A percentile compares a stretch with the other conserved stretches of the same genome.
phyloP scores from a whole-genome alignment of 2,329 filamentous ascomycete genomes.

The Aspergillus eucalypticola region DNA sequence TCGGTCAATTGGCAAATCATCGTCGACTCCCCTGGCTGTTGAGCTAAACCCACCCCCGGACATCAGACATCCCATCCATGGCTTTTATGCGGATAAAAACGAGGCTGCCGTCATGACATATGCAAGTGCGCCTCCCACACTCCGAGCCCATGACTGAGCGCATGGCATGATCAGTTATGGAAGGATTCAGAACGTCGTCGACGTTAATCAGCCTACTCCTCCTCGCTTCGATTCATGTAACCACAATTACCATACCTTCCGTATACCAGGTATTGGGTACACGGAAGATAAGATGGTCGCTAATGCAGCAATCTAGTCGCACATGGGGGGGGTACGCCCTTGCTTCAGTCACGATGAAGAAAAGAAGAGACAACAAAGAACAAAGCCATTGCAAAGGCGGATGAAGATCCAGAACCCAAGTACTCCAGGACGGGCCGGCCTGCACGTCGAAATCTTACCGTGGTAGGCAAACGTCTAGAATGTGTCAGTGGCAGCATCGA shows the following conservation, averaged over 20 bases:
- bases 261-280: constrained; percentile 5
- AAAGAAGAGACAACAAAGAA: neutral
- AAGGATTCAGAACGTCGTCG: constrained; percentile 3
- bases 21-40: neutral
- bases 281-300: constrained; percentile 5
- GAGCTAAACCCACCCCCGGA: neutral
- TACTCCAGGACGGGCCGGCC: neutral
- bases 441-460: constrained; percentile 6
- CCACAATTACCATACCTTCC: constrained; percentile 7
- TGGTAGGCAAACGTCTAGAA: constrained; percentile 3
- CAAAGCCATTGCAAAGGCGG: neutral
- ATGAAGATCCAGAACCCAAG: neutral
- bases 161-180: constrained; percentile 4
- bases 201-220: neutral
- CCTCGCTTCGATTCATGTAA: constrained; percentile 1
- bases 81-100: constrained; percentile 11
- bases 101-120: constrained; percentile 17
- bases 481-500: constrained; percentile 4
- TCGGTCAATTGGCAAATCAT: constrained; percentile 10
- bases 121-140: constrained; percentile 6
- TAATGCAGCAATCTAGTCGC: constrained; percentile 1
- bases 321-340: constrained; percentile 10
- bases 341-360: constrained; percentile 7
- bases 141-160: constrained; percentile 3
- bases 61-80: neutral